Conservation (phyloP, 371 early-diverging fungal genomes). For the Batkoa obscura region DNA sequence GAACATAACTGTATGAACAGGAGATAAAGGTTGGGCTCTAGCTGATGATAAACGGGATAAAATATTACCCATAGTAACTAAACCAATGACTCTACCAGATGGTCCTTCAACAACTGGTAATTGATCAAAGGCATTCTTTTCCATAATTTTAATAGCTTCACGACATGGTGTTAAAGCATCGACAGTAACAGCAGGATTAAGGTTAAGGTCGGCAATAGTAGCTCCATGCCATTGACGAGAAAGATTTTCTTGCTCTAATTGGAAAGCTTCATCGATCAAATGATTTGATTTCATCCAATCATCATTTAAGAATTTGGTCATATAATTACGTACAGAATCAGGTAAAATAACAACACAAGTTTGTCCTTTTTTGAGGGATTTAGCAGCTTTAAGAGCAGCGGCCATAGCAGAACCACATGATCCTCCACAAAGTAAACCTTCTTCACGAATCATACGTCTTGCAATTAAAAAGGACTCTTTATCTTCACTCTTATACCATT, state of each 20-base stretch:
- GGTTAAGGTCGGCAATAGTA: conserved; percentile 52
- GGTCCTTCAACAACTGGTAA: conserved; percentile 64
- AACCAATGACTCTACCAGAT: conserved; percentile 43
- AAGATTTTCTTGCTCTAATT: conserved; percentile 38
- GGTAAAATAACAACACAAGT: conserved; percentile 83
- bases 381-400: conserved; percentile 68
- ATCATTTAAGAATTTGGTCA: conserved; percentile 90
- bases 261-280: conserved; percentile 39
- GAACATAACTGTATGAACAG: conserved; percentile 68
- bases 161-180: conserved; percentile 34
- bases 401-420: conserved; percentile 86
- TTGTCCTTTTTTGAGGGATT: conserved; percentile 64
- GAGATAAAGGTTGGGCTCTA: conserved; percentile 36
- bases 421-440: conserved; percentile 86
- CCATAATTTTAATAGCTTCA: conserved; percentile 74
- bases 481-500: conserved; percentile 88
- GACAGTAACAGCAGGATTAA: conserved; percentile 67
- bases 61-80: conserved; percentile 74
- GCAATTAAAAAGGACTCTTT: conserved; percentile 87
- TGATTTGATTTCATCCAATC: conserved; percentile 80
- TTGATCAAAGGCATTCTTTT: conserved; percentile 80
- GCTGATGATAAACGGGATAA: conserved; percentile 62
- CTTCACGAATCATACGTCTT: conserved; percentile 85
- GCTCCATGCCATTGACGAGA: conserved; percentile 62
- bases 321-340: conserved; percentile 95